Evolutionary conservation across 768 basidiomycete species (phyloP).

Genomic region (Harrya chromipes): DNA sequence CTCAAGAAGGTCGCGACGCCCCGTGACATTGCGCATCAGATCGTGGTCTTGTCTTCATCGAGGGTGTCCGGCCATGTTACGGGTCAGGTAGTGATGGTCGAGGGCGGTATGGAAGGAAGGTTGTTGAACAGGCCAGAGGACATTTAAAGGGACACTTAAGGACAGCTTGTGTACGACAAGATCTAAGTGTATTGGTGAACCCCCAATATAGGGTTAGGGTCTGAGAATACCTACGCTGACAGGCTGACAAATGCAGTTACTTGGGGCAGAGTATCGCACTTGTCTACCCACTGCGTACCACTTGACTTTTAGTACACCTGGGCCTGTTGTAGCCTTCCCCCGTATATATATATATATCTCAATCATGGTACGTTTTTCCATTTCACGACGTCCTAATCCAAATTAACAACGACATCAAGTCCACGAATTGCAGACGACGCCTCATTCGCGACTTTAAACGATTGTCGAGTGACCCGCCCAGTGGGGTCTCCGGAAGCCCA

Average conservation of each 20-base stretch:
- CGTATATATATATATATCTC: slow-evolving; percentile 4
- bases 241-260: slow-evolving; percentile 21
- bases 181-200: neutral
- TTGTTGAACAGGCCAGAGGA: slow-evolving; percentile 44
- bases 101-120: slow-evolving; percentile 79
- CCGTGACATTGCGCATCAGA: slow-evolving; percentile 61
- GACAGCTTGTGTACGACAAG: too few species aligned
- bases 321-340: neutral
- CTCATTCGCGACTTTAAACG: slow-evolving; percentile 98
- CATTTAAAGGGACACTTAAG: slow-evolving; percentile 1
- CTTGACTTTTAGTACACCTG: neutral
- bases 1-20: slow-evolving; percentile 66
- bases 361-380: slow-evolving; percentile 19
- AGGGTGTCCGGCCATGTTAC: slow-evolving; percentile 66
- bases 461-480: slow-evolving; percentile 90
- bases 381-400: neutral
- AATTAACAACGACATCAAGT: slow-evolving; percentile 44
- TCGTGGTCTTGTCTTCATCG: slow-evolving; percentile 58
- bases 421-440: slow-evolving; percentile 90
- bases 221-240: too few species aligned
- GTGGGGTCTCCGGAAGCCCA: slow-evolving; percentile 95
- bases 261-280: neutral
- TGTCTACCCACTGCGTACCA: too few species aligned
- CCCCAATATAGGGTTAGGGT: slow-evolving; percentile 24
- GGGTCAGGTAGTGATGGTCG: slow-evolving; percentile 67